phyloP scores from a whole-genome alignment of 2,329 filamentous ascomycete species.

The Cercospora sp. region DNA sequence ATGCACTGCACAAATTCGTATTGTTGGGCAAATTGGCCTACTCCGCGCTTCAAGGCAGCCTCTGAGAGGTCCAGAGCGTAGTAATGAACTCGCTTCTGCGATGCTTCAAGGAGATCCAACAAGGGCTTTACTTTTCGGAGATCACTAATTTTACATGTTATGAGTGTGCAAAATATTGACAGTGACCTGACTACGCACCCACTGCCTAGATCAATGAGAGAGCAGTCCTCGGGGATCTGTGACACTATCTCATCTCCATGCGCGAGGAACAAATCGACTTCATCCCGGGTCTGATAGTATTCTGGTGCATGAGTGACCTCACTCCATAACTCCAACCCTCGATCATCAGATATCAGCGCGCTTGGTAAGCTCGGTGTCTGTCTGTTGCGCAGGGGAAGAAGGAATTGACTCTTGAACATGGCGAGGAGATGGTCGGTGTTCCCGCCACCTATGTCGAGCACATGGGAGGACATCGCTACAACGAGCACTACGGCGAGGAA shows the following conservation, averaged over 20 bases:
- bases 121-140: not conserved
- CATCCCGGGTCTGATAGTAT: not conserved
- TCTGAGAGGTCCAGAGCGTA: not conserved
- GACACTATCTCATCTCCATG: not conserved
- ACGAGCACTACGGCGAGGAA: not conserved
- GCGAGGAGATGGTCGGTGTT: not conserved
- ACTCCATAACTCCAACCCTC: not conserved
- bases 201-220: not conserved
- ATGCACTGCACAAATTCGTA: not conserved
- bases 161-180: not conserved
- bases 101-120: not conserved
- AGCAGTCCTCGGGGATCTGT: not conserved
- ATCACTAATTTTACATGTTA: not conserved
- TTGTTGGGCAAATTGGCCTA: not conserved
- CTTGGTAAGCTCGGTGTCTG: not conserved
- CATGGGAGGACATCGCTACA: not conserved
- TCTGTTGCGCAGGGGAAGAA: not conserved
- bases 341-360: not conserved
- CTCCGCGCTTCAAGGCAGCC: not conserved
- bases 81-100: not conserved
- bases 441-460: not conserved
- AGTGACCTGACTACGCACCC: not conserved
- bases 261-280: not conserved
- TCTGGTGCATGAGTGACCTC: not conserved
- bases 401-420: not conserved